Evolutionary conservation across 2,329 filamentous ascomycete species (phyloP).

Genomic region (Mariannaea sp.): DNA sequence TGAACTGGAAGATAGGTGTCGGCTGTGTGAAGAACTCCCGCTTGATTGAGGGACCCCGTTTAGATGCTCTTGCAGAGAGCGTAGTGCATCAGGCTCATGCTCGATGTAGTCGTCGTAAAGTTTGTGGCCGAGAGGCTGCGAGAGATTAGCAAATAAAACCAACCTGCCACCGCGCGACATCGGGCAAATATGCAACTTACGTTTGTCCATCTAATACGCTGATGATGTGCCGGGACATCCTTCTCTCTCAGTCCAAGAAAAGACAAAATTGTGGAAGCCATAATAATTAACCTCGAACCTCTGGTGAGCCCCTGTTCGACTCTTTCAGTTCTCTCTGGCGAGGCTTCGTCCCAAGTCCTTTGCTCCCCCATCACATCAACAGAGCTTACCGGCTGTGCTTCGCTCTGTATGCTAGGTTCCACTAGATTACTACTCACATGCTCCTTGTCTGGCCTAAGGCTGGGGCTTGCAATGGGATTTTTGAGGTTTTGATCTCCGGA

Average conservation of each 20-base stretch:
- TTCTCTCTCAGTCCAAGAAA: neutral
- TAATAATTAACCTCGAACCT: neutral
- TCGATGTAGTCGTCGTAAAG: neutral
- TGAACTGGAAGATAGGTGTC: neutral
- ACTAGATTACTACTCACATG: too few relatives aligned
- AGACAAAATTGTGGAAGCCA: neutral
- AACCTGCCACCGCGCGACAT: neutral
- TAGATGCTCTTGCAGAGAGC: neutral
- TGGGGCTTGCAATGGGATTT: too few relatives aligned
- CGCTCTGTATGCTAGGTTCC: too few relatives aligned
- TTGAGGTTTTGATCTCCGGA: too few relatives aligned
- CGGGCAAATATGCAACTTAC: neutral
- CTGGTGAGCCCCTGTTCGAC: neutral
- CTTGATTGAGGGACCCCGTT: neutral
- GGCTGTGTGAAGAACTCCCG: neutral
- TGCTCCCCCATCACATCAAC: too few relatives aligned
- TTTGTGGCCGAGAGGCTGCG: neutral
- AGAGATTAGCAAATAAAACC: neutral
- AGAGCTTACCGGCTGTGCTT: too few relatives aligned
- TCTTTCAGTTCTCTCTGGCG: neutral
- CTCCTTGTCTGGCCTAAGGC: too few relatives aligned
- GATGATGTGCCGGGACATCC: neutral
- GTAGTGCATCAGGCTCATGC: neutral
- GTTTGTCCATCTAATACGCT: neutral
- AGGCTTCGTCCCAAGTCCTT: neutral